Evolutionary conservation across 176 grass and related monocot genomes (phyloP).

Genomic region (Pontederia paniculata): DNA sequence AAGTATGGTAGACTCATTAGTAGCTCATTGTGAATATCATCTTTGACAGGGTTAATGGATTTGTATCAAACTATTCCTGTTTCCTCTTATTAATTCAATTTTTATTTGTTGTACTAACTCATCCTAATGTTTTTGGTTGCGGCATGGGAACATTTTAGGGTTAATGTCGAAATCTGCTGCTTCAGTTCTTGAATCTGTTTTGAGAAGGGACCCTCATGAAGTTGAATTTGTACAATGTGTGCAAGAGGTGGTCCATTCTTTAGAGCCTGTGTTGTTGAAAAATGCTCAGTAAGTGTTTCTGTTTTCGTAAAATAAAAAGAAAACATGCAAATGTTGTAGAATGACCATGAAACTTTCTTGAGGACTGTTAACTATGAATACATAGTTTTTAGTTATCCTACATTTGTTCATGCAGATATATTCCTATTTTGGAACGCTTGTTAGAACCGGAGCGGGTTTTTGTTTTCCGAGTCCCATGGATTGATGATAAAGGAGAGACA

Average conservation of each 20-base stretch:
- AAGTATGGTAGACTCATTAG: too few species aligned
- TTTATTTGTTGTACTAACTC: background rate
- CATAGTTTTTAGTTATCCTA: constrained; percentile 6
- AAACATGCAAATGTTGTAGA: too few species aligned
- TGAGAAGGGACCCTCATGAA: constrained; percentile 87
- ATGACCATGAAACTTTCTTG: too few species aligned
- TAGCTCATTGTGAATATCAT: too few species aligned
- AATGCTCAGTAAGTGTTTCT: constrained; percentile 56
- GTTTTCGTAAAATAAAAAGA: too few species aligned
- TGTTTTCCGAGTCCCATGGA: constrained; percentile 97
- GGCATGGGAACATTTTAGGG: constrained; percentile 44
- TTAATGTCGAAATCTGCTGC: constrained; percentile 78
- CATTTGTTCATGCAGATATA: constrained; percentile 50
- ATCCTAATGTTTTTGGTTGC: constrained; percentile 30
- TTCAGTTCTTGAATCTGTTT: constrained; percentile 82
- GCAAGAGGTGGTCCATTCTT: constrained; percentile 91
- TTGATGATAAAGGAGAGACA: constrained; percentile 80
- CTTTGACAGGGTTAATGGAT: too few species aligned
- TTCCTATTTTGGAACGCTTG: constrained; percentile 87
- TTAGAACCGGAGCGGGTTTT: constrained; percentile 87
- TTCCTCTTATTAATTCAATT: too few species aligned
- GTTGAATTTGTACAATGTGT: constrained; percentile 93
- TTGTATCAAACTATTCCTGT: too few species aligned
- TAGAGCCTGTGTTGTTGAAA: constrained; percentile 87
- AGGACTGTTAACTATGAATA: background rate